Evolutionary conservation across 805 yeast species (phyloP).

Genomic region (Hanseniaspora jakobsenii): DNA sequence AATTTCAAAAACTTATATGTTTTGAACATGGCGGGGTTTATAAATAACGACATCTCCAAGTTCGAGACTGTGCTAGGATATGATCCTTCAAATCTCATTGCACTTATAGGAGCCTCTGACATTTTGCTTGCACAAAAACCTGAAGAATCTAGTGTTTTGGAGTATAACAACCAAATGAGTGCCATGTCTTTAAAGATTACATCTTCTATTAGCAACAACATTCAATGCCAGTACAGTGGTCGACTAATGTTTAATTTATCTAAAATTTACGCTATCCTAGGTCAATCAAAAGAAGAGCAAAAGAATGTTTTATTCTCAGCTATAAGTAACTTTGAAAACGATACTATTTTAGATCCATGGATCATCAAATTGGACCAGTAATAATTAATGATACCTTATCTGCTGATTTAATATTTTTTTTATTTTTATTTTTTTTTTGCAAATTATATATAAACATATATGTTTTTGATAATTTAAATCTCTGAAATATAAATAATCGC

Average conservation of each 20-base stretch:
- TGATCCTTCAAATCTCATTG: slow-evolving; percentile 37
- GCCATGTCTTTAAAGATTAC: slow-evolving; percentile 31
- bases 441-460: slow-evolving; percentile 12
- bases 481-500: too few species aligned
- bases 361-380: slow-evolving; percentile 9
- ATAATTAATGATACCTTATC: too few species aligned
- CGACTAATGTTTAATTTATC: slow-evolving; percentile 67
- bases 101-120: slow-evolving; percentile 44
- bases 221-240: slow-evolving; percentile 35
- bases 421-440: not conserved
- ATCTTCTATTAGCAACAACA: slow-evolving; percentile 26
- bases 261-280: slow-evolving; percentile 39
- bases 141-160: not conserved
- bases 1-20: slow-evolving; percentile 29
- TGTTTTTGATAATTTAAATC: too few species aligned
- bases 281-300: slow-evolving; percentile 10
- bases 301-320: slow-evolving; percentile 4
- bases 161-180: slow-evolving; percentile 11
- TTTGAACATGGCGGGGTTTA: slow-evolving; percentile 22
- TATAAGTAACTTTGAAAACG: slow-evolving; percentile 8
- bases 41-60: slow-evolving; percentile 42
- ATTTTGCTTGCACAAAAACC: slow-evolving; percentile 29
- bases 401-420: not conserved
- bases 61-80: slow-evolving; percentile 51
- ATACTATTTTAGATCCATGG: slow-evolving; percentile 13